Conservation (phyloP, 1,284 basidiomycete species). For the Trametes hirsuta region DNA sequence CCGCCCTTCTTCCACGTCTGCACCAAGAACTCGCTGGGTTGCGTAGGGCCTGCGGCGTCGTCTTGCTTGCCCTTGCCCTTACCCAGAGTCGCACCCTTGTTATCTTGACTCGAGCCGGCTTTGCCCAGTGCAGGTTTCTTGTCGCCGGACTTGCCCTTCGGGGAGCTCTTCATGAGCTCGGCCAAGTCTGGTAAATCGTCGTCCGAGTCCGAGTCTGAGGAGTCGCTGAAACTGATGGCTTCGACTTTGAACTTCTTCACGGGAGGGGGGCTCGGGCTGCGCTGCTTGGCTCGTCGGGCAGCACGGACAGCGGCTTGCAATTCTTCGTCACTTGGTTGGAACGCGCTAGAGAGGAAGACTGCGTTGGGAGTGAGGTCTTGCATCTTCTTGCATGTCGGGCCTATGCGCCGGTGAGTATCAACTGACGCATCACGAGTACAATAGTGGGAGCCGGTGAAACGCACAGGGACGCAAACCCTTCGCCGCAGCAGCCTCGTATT, state of each 20-base stretch:
- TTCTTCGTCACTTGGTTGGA: conserved; percentile 50
- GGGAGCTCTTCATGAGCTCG: conserved; percentile 29
- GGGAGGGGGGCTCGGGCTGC: background rate
- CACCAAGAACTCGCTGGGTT: conserved; percentile 45
- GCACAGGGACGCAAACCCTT: conserved; percentile 63
- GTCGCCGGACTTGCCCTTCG: background rate
- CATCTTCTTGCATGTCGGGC: conserved; percentile 64
- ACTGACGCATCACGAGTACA: background rate
- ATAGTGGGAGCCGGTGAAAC: conserved; percentile 22
- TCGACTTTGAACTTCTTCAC: conserved; percentile 14
- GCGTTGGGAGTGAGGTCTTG: conserved; percentile 48
- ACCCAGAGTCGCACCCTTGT: background rate
- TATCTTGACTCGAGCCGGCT: too few species aligned
- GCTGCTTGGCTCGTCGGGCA: conserved; percentile 12
- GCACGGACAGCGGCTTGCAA: conserved; percentile 31
- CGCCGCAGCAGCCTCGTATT: conserved; percentile 55
- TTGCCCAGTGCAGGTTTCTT: too few species aligned
- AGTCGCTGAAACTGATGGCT: background rate
- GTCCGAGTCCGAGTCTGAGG: conserved; percentile 28
- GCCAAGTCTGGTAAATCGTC: conserved; percentile 49
- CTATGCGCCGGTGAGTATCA: conserved; percentile 31
- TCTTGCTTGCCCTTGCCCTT: conserved; percentile 3
- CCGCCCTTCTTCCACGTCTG: conserved; percentile 58
- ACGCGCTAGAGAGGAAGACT: conserved; percentile 57
- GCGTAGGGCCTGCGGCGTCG: conserved; percentile 17